Evolutionary conservation across 345 rosid species (phyloP).

Genomic region (Citrus sinensis): DNA sequence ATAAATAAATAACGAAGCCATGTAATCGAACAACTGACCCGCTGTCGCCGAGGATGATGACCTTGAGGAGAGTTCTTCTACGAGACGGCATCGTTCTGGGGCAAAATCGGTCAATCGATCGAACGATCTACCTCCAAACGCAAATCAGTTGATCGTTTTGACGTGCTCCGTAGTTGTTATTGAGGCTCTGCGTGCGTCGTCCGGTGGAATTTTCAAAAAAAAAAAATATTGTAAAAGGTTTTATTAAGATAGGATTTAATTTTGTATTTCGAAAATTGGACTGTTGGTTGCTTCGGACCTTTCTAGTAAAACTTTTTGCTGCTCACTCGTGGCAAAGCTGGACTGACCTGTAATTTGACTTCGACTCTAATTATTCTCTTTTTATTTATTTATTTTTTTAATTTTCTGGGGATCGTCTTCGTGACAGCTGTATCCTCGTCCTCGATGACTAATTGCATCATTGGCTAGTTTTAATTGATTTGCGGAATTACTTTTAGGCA

Average conservation of each 20-base stretch:
- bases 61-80: slow-evolving; percentile 84
- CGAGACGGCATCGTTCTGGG: slow-evolving; percentile 75
- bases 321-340: slow-evolving; percentile 12
- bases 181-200: no score
- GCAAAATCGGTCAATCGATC: slow-evolving; percentile 7
- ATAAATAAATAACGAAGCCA: background rate
- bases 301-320: background rate
- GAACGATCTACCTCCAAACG: background rate
- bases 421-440: background rate
- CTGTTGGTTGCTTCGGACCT: background rate
- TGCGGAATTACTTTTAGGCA: background rate
- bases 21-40: slow-evolving; percentile 44
- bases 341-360: slow-evolving; percentile 20
- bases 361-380: background rate
- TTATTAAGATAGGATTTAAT: no score
- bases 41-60: slow-evolving; percentile 98
- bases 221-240: no score
- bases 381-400: background rate
- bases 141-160: background rate
- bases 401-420: background rate
- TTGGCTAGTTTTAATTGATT: background rate
- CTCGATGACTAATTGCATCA: background rate
- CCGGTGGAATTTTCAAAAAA: no score
- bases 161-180: background rate
- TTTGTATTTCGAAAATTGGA: no score